These are phyloP conservation scores for Phallus indusiatus DNA, from an alignment of 768 basidiomycete species.

Conservation along the genomic window DNA sequence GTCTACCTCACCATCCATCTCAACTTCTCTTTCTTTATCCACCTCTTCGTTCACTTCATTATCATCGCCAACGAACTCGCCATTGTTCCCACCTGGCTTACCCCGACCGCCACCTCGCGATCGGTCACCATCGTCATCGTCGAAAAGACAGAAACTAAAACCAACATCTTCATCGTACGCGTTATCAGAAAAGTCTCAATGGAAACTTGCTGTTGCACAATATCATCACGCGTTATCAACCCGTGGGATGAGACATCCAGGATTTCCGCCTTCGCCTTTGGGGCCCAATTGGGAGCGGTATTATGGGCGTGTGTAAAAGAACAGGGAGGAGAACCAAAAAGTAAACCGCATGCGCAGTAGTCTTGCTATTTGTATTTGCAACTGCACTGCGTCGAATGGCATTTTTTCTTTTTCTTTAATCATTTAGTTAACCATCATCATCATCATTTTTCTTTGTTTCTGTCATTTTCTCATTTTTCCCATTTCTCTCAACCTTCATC, in stretches of 20 bases:
- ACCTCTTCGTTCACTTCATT: not conserved
- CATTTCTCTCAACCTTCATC: not conserved
- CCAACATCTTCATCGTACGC: not conserved
- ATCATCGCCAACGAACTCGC: not conserved
- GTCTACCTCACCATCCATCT: not conserved
- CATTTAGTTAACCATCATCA: not conserved
- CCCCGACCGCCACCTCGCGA: not conserved
- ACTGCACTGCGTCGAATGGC: not conserved
- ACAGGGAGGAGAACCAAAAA: not conserved
- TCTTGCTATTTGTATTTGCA: not conserved
- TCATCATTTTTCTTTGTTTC: not conserved
- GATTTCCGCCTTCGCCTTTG: conserved; percentile 4
- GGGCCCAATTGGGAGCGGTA: conserved; percentile 6
- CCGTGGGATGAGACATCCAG: conserved; percentile 4
- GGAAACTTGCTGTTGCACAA: not conserved
- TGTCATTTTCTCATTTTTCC: not conserved
- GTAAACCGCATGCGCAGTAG: not conserved
- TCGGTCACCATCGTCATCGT: not conserved
- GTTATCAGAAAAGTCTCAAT: not conserved
- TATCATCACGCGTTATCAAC: not conserved
- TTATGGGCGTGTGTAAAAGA: not conserved
- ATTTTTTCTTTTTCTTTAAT: not conserved
- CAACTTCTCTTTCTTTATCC: not conserved
- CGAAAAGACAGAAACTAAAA: not conserved
- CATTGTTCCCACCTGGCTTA: not conserved